phyloP scores from a whole-genome alignment of 129 eudicot genomes.

The Arctium lappa region DNA sequence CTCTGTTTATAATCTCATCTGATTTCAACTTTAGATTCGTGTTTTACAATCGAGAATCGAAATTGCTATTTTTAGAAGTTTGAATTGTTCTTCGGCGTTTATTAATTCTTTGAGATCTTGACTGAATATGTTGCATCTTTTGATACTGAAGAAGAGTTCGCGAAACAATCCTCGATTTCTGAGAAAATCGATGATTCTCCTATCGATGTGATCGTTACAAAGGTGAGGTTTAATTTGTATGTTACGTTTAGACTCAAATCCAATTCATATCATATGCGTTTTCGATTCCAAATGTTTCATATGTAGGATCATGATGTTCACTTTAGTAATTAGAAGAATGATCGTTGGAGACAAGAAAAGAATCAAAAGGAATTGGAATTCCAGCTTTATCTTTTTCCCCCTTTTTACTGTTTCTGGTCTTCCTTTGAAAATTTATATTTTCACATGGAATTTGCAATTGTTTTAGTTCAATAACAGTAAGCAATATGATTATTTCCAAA shows the following conservation, averaged over 20 bases:
- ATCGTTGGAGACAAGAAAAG: neutral
- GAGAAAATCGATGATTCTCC: slow-evolving; percentile 49
- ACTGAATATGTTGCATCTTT: neutral
- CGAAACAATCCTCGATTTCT: slow-evolving; percentile 27
- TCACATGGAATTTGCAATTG: neutral
- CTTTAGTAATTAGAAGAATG: neutral
- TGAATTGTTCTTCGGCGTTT: neutral
- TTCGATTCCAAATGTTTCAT: neutral
- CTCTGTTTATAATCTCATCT: neutral
- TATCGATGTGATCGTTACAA: slow-evolving; percentile 29
- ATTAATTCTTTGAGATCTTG: neutral
- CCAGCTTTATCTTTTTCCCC: neutral
- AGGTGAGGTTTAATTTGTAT: slow-evolving; percentile 33
- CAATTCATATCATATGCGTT: neutral
- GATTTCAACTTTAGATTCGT: neutral
- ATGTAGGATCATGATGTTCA: slow-evolving; percentile 20
- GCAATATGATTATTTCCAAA: neutral
- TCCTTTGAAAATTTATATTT: neutral
- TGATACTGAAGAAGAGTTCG: slow-evolving; percentile 33
- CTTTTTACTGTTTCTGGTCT: neutral
- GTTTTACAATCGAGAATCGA: slow-evolving; percentile 16
- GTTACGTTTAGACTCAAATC: neutral
- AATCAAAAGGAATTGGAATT: neutral
- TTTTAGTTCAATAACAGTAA: neutral
- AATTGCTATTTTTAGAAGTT: neutral